Base-by-base conservation (phyloP, 1,139 yeast species). In the Suhomyces atakaporum region DNA sequence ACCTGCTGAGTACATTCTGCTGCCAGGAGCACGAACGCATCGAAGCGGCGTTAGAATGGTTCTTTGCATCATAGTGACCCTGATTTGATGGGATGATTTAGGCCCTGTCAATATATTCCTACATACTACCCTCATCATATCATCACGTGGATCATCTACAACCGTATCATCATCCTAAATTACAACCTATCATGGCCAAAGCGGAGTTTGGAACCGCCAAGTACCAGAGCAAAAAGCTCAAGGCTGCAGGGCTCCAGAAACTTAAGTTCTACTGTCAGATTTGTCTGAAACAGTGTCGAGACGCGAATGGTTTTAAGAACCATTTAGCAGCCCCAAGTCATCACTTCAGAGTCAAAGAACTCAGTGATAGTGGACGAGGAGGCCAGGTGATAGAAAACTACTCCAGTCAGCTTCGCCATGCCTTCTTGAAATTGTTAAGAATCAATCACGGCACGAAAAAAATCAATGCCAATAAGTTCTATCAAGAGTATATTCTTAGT, bases 261-360 rank as follows among this genome's bases (percentile, higher is more conserved):
- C 75, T 94, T 33, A 75, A 79, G 45, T 92, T 78, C 72, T 92
- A 89, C 60, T 92, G 99, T 58, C 98, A 92, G 58, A 75, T 87
- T 2, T 92, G 99, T 53, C 77, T 75, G 53, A 88, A 90, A 54
- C 99, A 92, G 62, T 90, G 97, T 58, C 69, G 97, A 37, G 99
- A 94, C 57, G 92, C 86, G 45, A 92, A 92, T 61, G 99, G 98
- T 22, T 92, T 86, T 66, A 83, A 84, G 54, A 85, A 92, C 55
- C 99, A 92, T 59, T 70, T 83, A 13, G 73, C 74, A 44, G 82
- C 95, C 11, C 89, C 87, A 28, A 73, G 86, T 1, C 99, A 92
- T 57, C 63, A 75, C 33, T 75, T 77, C 19, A 77, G 77, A 39
- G 75, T 45, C 35, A 45, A 57, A 67, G 68, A 52, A 33, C 38